These are phyloP conservation scores for Mycena chlorophos DNA, from an alignment of 768 basidiomycete genomes.

Conservation along the genomic window DNA sequence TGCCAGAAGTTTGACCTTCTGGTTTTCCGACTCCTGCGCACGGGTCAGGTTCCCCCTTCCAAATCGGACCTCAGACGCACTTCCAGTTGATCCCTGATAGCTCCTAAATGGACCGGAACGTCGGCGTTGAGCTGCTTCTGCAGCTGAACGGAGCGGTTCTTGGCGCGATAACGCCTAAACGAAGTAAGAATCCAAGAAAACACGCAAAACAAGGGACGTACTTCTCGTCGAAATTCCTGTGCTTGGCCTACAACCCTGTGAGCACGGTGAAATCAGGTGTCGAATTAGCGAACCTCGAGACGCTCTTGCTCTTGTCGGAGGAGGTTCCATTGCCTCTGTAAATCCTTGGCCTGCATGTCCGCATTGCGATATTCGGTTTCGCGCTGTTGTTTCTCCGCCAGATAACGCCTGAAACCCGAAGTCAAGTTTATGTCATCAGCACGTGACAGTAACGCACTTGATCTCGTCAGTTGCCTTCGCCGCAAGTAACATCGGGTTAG, in stretches of 20 bases:
- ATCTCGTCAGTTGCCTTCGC: slow-evolving; percentile 10
- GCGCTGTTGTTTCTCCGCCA: slow-evolving; percentile 37
- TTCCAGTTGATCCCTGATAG: slow-evolving; percentile 53
- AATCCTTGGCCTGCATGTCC: slow-evolving; percentile 27
- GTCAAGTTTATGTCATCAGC: background rate
- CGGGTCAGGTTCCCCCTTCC: background rate
- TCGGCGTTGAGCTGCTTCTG: slow-evolving; percentile 69
- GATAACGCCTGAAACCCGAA: slow-evolving; percentile 43
- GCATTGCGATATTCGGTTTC: slow-evolving; percentile 39
- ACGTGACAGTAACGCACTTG: slow-evolving; percentile 3
- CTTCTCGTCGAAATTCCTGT: slow-evolving; percentile 29
- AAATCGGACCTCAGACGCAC: slow-evolving; percentile 35
- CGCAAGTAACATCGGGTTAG: slow-evolving; percentile 18
- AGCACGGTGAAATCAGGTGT: background rate
- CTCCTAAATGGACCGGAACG: slow-evolving; percentile 61
- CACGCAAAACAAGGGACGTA: no score
- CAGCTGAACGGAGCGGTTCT: slow-evolving; percentile 38
- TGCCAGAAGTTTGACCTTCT: slow-evolving; percentile 45
- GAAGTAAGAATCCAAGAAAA: no score
- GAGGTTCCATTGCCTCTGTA: slow-evolving; percentile 31
- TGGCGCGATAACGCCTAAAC: no score
- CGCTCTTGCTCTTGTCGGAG: slow-evolving; percentile 31
- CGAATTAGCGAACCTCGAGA: slow-evolving; percentile 35
- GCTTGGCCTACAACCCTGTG: slow-evolving; percentile 34
- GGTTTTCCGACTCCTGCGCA: slow-evolving; percentile 53